Conservation (phyloP, 2,329 filamentous ascomycete genomes). For the Diaporthe sp. region DNA sequence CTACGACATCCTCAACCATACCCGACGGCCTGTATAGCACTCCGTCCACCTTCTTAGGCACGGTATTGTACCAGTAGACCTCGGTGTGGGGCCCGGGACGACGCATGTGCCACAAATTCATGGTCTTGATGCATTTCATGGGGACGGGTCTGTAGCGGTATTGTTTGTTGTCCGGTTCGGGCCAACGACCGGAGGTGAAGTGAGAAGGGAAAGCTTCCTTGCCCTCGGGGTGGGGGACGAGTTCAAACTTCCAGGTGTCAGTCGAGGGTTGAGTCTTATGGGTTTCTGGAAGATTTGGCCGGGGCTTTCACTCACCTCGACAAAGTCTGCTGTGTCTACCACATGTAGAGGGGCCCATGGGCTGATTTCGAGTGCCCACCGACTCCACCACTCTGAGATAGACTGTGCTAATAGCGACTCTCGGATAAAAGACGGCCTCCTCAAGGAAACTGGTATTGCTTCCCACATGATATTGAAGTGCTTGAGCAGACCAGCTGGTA, state of each 20-base stretch:
- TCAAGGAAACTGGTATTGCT: not conserved
- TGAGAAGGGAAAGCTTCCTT: slow-evolving; percentile 5
- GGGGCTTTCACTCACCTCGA: not conserved
- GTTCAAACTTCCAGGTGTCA: not conserved
- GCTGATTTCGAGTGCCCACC: not conserved
- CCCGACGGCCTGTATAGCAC: not conserved
- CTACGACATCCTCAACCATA: not conserved
- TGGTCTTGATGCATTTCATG: slow-evolving; percentile 8
- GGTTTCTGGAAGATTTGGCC: not conserved
- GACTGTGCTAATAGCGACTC: not conserved
- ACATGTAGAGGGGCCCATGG: not conserved
- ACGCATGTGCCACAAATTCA: slow-evolving; percentile 21
- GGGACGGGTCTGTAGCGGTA: slow-evolving; percentile 17
- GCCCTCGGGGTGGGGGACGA: not conserved
- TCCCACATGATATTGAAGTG: not conserved
- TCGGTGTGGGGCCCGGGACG: slow-evolving; percentile 2
- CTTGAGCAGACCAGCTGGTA: not conserved
- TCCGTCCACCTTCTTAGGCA: slow-evolving; percentile 12
- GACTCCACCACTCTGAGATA: not conserved
- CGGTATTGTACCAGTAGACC: slow-evolving; percentile 12
- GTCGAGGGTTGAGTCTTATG: not conserved
- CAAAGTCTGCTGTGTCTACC: slow-evolving; percentile 12
- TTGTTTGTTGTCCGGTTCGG: not conserved
- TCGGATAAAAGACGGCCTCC: not conserved
- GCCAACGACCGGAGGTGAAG: slow-evolving; percentile 9